phyloP scores from a whole-genome alignment of 2,329 filamentous ascomycete genomes.

The Camptophora hylomeconis region DNA sequence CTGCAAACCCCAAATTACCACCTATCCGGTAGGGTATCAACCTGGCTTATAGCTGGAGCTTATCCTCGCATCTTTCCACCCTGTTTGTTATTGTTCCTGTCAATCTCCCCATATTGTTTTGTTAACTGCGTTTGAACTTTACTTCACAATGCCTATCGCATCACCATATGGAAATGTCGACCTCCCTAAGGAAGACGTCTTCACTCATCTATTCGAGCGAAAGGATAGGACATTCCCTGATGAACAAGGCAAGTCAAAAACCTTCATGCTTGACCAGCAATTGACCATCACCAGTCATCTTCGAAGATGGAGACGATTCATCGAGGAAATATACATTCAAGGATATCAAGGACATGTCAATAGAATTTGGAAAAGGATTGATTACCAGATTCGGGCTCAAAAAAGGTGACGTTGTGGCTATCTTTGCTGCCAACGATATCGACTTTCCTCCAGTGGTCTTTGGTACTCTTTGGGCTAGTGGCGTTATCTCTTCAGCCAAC shows the following conservation, averaged over 20 bases:
- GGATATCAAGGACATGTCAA: constrained; percentile 50
- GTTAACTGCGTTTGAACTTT: no score
- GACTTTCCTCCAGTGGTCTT: constrained; percentile 67
- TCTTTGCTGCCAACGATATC: constrained; percentile 77
- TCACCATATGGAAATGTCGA: constrained; percentile 52
- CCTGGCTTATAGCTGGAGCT: no score
- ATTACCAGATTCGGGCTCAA: constrained; percentile 63
- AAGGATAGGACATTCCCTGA: constrained; percentile 54
- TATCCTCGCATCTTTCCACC: no score
- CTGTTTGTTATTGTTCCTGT: no score
- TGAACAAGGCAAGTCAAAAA: constrained; percentile 58
- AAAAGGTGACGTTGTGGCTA: constrained; percentile 67
- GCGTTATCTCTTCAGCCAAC: constrained; percentile 72
- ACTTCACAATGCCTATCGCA: constrained; percentile 52
- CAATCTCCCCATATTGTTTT: no score
- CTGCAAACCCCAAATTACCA: no score
- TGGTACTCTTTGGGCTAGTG: constrained; percentile 73
- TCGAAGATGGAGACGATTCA: constrained; percentile 59
- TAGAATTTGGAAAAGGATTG: constrained; percentile 70
- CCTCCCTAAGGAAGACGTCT: constrained; percentile 64
- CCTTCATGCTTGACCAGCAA: constrained; percentile 3
- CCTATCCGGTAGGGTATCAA: no score
- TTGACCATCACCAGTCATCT: constrained; percentile 46
- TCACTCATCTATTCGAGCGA: constrained; percentile 62
- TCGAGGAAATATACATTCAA: constrained; percentile 54